A percentile compares a stretch with the other conserved stretches of the same genome.
Conservation (phyloP, 2,329 filamentous ascomycete genomes). For the Sclerotinia sclerotiorum region DNA sequence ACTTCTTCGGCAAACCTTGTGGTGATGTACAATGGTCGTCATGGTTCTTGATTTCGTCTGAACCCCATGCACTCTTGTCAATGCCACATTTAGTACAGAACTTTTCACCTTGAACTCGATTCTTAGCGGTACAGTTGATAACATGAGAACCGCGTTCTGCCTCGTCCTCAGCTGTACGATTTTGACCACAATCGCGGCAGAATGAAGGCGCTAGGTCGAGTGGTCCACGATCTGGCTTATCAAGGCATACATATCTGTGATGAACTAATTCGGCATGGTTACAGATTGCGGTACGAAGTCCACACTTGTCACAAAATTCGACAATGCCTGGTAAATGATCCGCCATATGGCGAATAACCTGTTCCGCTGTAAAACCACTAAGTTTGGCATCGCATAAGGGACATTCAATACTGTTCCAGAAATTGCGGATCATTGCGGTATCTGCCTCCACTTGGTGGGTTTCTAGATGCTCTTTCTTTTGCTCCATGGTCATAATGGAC, state of each 20-base stretch:
- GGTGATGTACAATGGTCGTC: constrained; percentile 21
- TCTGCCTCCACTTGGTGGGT: constrained; percentile 24
- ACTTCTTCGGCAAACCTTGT: constrained; percentile 11
- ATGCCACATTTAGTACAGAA: constrained; percentile 29
- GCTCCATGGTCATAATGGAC: constrained; percentile 29
- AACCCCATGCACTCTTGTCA: constrained; percentile 16
- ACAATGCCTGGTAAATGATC: constrained; percentile 31
- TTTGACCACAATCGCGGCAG: constrained; percentile 28
- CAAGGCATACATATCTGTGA: constrained; percentile 24
- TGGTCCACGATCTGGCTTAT: background rate
- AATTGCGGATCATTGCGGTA: constrained; percentile 25
- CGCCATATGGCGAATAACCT: constrained; percentile 32
- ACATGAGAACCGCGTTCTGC: constrained; percentile 7
- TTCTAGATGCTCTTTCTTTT: constrained; percentile 32
- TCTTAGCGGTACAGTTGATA: background rate
- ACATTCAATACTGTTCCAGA: constrained; percentile 31
- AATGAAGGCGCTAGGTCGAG: constrained; percentile 9
- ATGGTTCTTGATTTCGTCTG: background rate
- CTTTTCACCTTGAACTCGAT: background rate
- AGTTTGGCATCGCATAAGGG: constrained; percentile 34
- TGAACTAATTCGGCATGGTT: constrained; percentile 22
- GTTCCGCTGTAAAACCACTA: constrained; percentile 17
- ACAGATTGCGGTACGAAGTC: constrained; percentile 22
- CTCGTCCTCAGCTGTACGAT: constrained; percentile 13
- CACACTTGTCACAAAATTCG: constrained; percentile 34